Percentiles rank a stretch among this genome's conserved stretches.
These are phyloP conservation scores for Epichloe gansuensis DNA, from an alignment of 2,329 filamentous ascomycete species.

Conservation along the genomic window DNA sequence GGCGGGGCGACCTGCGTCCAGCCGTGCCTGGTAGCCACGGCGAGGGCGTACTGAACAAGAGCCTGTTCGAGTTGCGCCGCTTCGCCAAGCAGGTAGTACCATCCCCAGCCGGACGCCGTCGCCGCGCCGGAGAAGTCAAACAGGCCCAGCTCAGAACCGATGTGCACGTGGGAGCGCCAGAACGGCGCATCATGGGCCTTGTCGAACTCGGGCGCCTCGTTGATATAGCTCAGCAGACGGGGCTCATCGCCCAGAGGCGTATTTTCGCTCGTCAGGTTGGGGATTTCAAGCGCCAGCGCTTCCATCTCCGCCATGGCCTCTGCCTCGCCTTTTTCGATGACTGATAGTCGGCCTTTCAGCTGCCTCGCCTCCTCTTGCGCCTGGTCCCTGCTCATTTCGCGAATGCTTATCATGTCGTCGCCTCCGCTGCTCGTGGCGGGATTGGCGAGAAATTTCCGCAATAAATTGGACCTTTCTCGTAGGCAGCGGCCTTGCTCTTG, in stretches of 20 bases:
- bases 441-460: slow-evolving; percentile 44
- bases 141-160: slow-evolving; percentile 76
- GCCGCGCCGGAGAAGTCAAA: slow-evolving; percentile 78
- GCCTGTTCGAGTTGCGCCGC: slow-evolving; percentile 92
- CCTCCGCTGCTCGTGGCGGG: slow-evolving; percentile 34
- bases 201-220: slow-evolving; percentile 44
- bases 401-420: slow-evolving; percentile 24
- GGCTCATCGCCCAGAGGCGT: slow-evolving; percentile 63
- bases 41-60: slow-evolving; percentile 73
- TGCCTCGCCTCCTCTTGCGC: slow-evolving; percentile 51
- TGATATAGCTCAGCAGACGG: slow-evolving; percentile 63
- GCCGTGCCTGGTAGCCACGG: slow-evolving; percentile 56
- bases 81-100: slow-evolving; percentile 92
- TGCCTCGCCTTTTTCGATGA: slow-evolving; percentile 51
- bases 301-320: slow-evolving; percentile 54
- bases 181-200: slow-evolving; percentile 21
- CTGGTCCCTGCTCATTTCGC: slow-evolving; percentile 31
- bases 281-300: slow-evolving; percentile 61
- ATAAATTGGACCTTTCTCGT: slow-evolving; percentile 53
- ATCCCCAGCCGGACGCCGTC: slow-evolving; percentile 86
- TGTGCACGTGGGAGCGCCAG: slow-evolving; percentile 70
- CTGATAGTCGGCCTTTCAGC: slow-evolving; percentile 50
- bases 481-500: slow-evolving; percentile 49
- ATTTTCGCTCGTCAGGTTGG: slow-evolving; percentile 68
- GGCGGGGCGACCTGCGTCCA: slow-evolving; percentile 79